Evolutionary conservation across 1,139 yeast genomes (phyloP).

Genomic region (Yamadazyma aaseri): DNA sequence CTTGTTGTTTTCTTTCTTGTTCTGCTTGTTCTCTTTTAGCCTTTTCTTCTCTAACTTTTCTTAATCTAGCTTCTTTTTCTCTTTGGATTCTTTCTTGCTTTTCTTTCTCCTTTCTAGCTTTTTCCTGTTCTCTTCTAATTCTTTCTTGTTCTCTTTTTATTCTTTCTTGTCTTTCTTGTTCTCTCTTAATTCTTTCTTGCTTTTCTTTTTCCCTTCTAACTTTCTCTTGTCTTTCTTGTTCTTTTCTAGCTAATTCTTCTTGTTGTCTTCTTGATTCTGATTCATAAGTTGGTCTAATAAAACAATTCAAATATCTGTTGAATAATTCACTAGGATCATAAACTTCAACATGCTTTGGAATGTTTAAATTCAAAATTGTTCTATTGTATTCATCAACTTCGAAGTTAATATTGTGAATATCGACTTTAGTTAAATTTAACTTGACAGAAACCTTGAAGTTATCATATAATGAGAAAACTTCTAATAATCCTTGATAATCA

Average conservation of each 20-base stretch:
- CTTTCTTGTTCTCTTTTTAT: slow-evolving; percentile 17
- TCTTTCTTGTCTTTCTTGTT: slow-evolving; percentile 15
- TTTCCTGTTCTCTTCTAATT: too few species aligned
- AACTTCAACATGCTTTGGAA: slow-evolving; percentile 28
- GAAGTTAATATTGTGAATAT: slow-evolving; percentile 36
- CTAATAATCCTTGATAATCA: slow-evolving; percentile 22
- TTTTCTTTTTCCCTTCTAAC: slow-evolving; percentile 1
- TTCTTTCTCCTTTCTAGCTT: slow-evolving; percentile 16
- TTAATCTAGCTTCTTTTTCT: slow-evolving; percentile 16
- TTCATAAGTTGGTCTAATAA: slow-evolving; percentile 4
- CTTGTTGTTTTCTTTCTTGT: slow-evolving; percentile 20
- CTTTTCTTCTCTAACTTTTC: slow-evolving; percentile 17
- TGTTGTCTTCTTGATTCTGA: not conserved
- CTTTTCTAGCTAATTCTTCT: slow-evolving; percentile 1
- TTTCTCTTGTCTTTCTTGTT: slow-evolving; percentile 3
- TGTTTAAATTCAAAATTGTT: slow-evolving; percentile 38
- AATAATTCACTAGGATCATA: slow-evolving; percentile 9
- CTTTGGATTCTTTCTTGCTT: slow-evolving; percentile 16
- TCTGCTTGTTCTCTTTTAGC: slow-evolving; percentile 19
- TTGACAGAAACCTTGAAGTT: slow-evolving; percentile 33
- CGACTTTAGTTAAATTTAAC: slow-evolving; percentile 34
- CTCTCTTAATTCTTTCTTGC: slow-evolving; percentile 6
- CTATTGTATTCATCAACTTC: slow-evolving; percentile 27
- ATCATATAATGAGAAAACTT: slow-evolving; percentile 32
- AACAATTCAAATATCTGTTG: slow-evolving; percentile 9